These are phyloP conservation scores for Atalantia buxifolia DNA, from an alignment of 345 rosid species.

Conservation along the genomic window DNA sequence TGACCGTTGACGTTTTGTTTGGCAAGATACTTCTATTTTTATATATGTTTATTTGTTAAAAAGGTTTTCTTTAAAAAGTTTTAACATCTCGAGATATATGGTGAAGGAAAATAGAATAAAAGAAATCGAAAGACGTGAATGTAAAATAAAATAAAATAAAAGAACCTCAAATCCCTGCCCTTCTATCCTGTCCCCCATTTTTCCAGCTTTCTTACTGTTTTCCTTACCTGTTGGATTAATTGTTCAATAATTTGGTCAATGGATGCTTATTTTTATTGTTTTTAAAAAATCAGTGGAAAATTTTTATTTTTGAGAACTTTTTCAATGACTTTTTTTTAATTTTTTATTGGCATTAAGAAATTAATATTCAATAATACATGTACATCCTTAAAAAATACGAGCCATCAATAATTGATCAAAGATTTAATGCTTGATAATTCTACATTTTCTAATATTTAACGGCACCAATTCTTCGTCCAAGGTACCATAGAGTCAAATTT, in stretches of 20 bases:
- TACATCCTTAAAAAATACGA: too few species aligned
- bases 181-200: conserved; percentile 39
- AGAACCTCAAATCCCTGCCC: conserved; percentile 20
- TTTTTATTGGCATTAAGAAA: neutral
- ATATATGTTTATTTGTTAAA: neutral
- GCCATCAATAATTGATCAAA: too few species aligned
- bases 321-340: neutral
- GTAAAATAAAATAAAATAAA: neutral
- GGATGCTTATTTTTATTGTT: neutral
- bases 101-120: neutral
- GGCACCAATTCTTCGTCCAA: too few species aligned
- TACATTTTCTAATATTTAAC: too few species aligned
- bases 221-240: conserved; percentile 13
- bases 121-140: conserved; percentile 6
- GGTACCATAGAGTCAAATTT: neutral
- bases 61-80: neutral
- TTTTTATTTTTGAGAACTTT: neutral
- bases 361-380: neutral
- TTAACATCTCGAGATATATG: conserved; percentile 49
- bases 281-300: neutral
- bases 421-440: too few species aligned
- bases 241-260: neutral
- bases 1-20: conserved; percentile 53
- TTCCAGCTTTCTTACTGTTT: conserved; percentile 24
- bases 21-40: neutral